phyloP scores from a whole-genome alignment of 1,284 basidiomycete genomes.

The Cystobasidium sp. region DNA sequence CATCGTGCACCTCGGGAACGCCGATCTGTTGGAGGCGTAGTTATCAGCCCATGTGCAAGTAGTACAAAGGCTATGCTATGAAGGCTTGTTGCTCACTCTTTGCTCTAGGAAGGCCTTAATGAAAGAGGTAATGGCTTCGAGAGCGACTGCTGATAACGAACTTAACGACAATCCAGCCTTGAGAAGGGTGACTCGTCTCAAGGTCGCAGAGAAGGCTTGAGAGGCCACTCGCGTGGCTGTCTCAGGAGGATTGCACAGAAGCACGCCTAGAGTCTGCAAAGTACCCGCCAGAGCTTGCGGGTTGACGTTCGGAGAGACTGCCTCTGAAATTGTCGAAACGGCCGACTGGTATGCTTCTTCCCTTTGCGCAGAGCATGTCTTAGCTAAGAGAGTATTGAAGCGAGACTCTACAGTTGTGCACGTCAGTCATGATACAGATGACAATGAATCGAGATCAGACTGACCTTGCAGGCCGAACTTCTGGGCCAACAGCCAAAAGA shows the following conservation, averaged over 20 bases:
- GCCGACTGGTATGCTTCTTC: conserved; percentile 18
- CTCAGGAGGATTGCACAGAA: conserved; percentile 33
- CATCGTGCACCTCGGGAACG: conserved; percentile 49
- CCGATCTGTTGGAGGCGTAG: conserved; percentile 41
- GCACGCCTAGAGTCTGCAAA: neutral
- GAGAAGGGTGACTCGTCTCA: conserved; percentile 14
- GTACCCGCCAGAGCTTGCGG: conserved; percentile 4
- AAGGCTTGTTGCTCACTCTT: conserved; percentile 27
- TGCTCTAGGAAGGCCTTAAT: conserved; percentile 48
- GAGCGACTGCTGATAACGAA: conserved; percentile 2
- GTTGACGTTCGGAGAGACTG: neutral
- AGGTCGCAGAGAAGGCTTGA: conserved; percentile 31
- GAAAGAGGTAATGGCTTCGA: conserved; percentile 42
- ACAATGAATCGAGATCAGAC: neutral
- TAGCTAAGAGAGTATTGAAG: neutral
- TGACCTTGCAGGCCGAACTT: conserved; percentile 10
- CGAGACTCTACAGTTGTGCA: neutral
- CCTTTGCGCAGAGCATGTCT: neutral
- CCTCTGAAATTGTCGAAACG: conserved; percentile 7
- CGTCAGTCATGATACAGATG: too few species aligned
- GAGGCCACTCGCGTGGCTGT: conserved; percentile 7
- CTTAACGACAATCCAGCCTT: neutral
- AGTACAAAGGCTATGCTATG: neutral
- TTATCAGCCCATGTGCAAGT: neutral
- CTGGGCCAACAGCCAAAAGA: conserved; percentile 9